Evolutionary conservation across 495 filamentous ascomycete genomes (phyloP), one percentile per base, ranked within the genome.

Genomic region (Cercophora samala): DNA sequence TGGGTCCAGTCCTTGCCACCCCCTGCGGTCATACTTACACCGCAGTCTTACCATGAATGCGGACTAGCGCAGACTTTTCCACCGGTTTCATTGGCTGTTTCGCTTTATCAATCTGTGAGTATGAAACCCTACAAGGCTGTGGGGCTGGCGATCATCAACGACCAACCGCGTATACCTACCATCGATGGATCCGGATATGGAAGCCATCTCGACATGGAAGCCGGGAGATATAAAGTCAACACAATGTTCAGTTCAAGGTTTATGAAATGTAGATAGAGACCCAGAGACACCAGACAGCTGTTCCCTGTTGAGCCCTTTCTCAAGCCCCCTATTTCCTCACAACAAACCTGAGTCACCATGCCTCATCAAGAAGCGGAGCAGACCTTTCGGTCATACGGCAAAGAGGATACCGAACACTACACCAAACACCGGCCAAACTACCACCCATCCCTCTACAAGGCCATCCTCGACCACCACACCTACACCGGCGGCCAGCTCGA

Each of bases 381-480:
- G 19, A 69, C 68, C 19, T 72, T 72, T 53, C 58, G 65, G n/a
- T 46, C 65, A 53, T 72, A 55, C 65, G 67, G 52, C 24, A 37
- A 46, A 1, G 18, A 65, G 19, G 64, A 72, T 19, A 67, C 65
- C n/a, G 60, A 63, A 15, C 26, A 63, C 25, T 72, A 72, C 58
- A 67, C 70, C 25, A 18, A 58, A 17, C 4, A 26, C 19, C 70
- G 70, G 42, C 53, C 32, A 2, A 29, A 64, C 62, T 72, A 72
- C 51, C 62, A 65, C 55, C 19, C 62, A 1, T 42, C 19, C 17
- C 42, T 72, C 25, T 72, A 69, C 64, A 23, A 68, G 13, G 21
- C 63, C n/a, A 75, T 88, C 67, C 58, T 84, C 4, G 65, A 81
- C 60, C 72, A 84, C 61, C 86, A 89, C 69, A 67, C 66, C 2